Conservation (phyloP, 768 basidiomycete species). For the Nidularia pulvinata region DNA sequence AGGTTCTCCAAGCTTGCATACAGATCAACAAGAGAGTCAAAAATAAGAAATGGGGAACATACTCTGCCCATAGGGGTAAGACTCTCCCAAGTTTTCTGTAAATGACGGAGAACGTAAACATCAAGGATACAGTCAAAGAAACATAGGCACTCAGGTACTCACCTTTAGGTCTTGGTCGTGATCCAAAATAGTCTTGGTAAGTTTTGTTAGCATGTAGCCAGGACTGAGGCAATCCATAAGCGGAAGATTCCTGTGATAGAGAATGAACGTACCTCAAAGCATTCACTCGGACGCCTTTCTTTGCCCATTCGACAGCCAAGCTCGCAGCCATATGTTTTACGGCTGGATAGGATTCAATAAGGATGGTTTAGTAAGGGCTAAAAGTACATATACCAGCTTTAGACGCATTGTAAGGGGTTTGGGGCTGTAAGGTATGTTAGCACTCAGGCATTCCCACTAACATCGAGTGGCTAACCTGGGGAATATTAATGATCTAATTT, state of each 20-base stretch:
- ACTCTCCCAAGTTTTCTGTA: slow-evolving; percentile 79
- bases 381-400: slow-evolving; percentile 64
- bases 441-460: not conserved
- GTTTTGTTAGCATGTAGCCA: slow-evolving; percentile 93
- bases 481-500: slow-evolving; percentile 80
- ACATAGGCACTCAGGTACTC: slow-evolving; percentile 7
- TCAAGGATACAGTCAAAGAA: not conserved
- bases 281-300: slow-evolving; percentile 86
- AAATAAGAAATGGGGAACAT: slow-evolving; percentile 18
- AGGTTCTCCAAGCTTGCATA: slow-evolving; percentile 80
- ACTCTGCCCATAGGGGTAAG: slow-evolving; percentile 88
- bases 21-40: slow-evolving; percentile 4
- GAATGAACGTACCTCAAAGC: slow-evolving; percentile 52
- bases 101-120: not conserved
- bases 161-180: slow-evolving; percentile 78
- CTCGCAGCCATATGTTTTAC: slow-evolving; percentile 94
- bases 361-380: not conserved
- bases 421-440: slow-evolving; percentile 45
- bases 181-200: slow-evolving; percentile 83
- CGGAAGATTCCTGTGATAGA: not conserved
- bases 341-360: slow-evolving; percentile 37
- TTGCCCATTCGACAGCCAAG: slow-evolving; percentile 96
- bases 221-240: slow-evolving; percentile 47
- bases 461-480: slow-evolving; percentile 52
- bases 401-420: slow-evolving; percentile 96